Evolutionary conservation across 805 yeast genomes (phyloP), one percentile per base, ranked within the genome.

Genomic region (Teunomyces stri): DNA sequence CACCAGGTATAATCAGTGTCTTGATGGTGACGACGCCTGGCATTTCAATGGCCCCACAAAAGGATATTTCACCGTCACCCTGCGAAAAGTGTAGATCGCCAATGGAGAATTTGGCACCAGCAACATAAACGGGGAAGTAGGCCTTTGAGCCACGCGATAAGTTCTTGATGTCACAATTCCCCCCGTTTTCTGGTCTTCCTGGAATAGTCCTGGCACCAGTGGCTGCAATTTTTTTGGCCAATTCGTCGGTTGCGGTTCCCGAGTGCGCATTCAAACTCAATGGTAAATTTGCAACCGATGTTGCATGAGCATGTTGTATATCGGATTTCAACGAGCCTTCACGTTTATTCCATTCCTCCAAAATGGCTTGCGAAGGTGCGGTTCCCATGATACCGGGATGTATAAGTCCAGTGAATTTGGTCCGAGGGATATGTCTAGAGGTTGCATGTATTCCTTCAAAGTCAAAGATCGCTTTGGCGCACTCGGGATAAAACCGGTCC

Each of bases 11-110:
- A 37, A 76, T 60, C 2, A 65, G 53, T 35, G 70, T 65, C 49
- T 72, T 65, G 50, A 77, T 52, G 5, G 80, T 75, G 50, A 76
- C 68, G 41, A 65, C 58, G 7, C 81, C 81, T 13, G 77, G 67
- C 80, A 75, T 76, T 54, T 76, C 81, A 54, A 76, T 76, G 11
- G 79, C 81, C 27, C 81, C 81, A 56, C 81, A 76, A 54, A 77
- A 76, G 7, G 80, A 70, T 42, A 76, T 74, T 51, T 76, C 81
- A 12, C 81, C 81, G 53, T 76, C 81, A 13, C 81, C 81, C 58
- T 76, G 80, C 21, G 77, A 69, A 58, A 77, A 76, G 54, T 76
- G 81, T 31, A 76, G 55, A 52, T 76, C 81, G 5, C 81, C 81
- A 33, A 76, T 60, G 21, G 77, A 69, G 20, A 76, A 62, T 51